These are phyloP conservation scores for Dissophora globulifera DNA, from an alignment of 192 early-diverging fungal genomes.

Conservation along the genomic window DNA sequence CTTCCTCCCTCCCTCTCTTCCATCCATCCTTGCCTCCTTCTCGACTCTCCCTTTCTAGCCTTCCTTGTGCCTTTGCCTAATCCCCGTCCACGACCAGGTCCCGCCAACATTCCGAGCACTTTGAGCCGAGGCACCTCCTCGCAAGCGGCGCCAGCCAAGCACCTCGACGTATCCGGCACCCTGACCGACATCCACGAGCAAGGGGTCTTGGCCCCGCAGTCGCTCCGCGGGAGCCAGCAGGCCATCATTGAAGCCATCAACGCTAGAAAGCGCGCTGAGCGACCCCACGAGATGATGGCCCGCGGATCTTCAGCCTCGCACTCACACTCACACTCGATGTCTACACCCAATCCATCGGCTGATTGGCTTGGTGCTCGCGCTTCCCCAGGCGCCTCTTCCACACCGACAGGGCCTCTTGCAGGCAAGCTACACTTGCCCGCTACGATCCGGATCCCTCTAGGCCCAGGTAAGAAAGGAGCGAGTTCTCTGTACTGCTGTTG, in stretches of 20 bases:
- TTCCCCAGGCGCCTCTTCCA: not conserved
- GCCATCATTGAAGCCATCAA: conserved; percentile 44
- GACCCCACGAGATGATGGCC: conserved; percentile 29
- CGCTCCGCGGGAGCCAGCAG: conserved; percentile 29
- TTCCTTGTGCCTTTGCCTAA: too few species aligned
- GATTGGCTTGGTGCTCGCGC: not conserved
- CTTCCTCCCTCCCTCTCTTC: not conserved
- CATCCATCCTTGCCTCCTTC: not conserved
- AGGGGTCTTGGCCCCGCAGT: conserved; percentile 14
- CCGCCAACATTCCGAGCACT: conserved; percentile 6
- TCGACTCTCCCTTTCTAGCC: not conserved
- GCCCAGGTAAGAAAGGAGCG: not conserved
- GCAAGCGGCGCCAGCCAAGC: not conserved
- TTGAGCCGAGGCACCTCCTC: conserved; percentile 12
- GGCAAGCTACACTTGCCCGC: not conserved
- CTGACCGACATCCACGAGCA: conserved; percentile 35
- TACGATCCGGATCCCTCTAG: not conserved
- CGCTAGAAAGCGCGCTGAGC: conserved; percentile 19
- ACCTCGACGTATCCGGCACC: conserved; percentile 8
- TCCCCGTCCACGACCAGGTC: too few species aligned
- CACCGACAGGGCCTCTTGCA: not conserved
- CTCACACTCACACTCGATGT: not conserved
- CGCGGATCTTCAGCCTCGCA: not conserved
- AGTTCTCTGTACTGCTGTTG: too few species aligned
- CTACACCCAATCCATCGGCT: not conserved